Evolutionary conservation across 371 early-diverging fungal genomes (phyloP).

Genomic region (Parasitella parasitica): DNA sequence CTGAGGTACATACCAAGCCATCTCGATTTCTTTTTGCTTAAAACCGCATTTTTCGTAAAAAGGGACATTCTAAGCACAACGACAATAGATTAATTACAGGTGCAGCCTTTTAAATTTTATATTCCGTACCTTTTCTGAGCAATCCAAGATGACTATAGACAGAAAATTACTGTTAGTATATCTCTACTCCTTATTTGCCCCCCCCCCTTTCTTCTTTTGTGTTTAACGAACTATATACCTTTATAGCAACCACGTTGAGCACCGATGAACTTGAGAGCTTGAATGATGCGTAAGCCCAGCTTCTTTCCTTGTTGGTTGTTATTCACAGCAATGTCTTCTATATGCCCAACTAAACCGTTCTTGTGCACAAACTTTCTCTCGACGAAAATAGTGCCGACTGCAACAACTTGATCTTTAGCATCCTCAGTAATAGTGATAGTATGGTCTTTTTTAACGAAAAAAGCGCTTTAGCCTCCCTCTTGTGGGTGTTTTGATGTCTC

Average conservation of each 20-base stretch:
- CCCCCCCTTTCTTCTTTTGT: neutral
- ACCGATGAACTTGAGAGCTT: constrained; percentile 72
- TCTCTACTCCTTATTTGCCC: neutral
- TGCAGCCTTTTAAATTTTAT: neutral
- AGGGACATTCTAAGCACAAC: constrained; percentile 40
- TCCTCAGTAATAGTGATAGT: constrained; percentile 85
- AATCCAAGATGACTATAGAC: constrained; percentile 46
- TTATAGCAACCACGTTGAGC: constrained; percentile 69
- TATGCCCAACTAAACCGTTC: constrained; percentile 83
- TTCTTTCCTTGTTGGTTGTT: constrained; percentile 93
- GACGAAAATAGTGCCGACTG: constrained; percentile 92
- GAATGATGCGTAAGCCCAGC: constrained; percentile 71
- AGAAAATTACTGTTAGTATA: neutral
- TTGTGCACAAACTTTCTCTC: constrained; percentile 95
- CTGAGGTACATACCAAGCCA: constrained; percentile 55
- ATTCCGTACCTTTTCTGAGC: constrained; percentile 35
- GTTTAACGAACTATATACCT: no score
- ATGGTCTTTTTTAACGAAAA: constrained; percentile 45
- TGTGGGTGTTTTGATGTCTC: neutral
- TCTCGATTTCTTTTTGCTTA: constrained; percentile 47
- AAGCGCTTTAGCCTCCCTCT: neutral
- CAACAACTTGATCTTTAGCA: constrained; percentile 68
- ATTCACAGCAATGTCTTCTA: constrained; percentile 94
- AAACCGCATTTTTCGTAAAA: constrained; percentile 59
- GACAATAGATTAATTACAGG: neutral